A percentile compares a stretch with the other conserved stretches of the same genome.
These are phyloP conservation scores for Excoecaria agallocha DNA, from an alignment of 345 rosid species.

Conservation along the genomic window DNA sequence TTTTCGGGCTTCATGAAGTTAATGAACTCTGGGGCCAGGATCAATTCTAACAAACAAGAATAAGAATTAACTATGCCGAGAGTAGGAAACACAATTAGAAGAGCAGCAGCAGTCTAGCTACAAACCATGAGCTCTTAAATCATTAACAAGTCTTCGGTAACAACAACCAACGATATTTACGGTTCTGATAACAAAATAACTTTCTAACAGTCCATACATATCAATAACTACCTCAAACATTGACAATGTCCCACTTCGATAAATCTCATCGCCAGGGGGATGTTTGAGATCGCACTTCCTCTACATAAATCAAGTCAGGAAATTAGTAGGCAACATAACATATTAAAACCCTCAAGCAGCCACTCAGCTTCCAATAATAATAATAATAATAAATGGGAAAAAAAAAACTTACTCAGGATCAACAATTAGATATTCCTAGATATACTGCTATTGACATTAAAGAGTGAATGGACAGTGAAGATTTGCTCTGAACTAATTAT, in stretches of 20 bases:
- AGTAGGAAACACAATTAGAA: background rate
- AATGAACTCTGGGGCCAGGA: background rate
- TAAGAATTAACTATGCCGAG: background rate
- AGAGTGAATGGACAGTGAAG: background rate
- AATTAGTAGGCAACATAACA: conserved; percentile 4
- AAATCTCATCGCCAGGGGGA: conserved; percentile 99
- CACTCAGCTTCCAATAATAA: background rate
- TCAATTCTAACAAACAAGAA: background rate
- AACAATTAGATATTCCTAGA: background rate
- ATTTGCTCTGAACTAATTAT: background rate
- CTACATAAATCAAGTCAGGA: conserved; percentile 31
- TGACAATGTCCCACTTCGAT: conserved; percentile 90
- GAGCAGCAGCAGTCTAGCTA: background rate
- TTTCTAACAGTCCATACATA: background rate
- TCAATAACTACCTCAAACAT: conserved; percentile 82
- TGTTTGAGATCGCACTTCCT: conserved; percentile 96
- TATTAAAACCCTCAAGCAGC: background rate
- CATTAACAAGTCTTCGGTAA: background rate
- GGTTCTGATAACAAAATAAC: background rate
- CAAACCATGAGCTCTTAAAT: background rate
- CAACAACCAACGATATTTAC: background rate
- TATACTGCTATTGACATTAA: background rate
- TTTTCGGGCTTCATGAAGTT: background rate
- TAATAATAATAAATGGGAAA: background rate
- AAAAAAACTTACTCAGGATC: background rate